Percentiles rank a stretch among this genome's conserved stretches.
phyloP scores from a whole-genome alignment of 148 eudicot genomes.

The Hydrangea macrophylla region DNA sequence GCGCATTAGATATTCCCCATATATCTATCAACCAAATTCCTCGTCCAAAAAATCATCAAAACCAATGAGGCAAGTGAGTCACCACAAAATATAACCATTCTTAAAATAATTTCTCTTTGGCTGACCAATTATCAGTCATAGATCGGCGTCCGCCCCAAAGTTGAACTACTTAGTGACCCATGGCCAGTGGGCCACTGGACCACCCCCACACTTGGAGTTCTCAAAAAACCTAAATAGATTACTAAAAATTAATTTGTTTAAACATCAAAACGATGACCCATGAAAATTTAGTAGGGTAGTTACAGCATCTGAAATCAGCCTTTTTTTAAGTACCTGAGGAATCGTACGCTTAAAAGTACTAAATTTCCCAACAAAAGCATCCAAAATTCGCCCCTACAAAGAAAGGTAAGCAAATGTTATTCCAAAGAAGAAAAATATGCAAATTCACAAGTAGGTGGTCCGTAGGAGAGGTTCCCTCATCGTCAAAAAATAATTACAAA shows the following conservation, averaged over 20 bases:
- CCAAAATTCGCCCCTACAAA: slow-evolving; percentile 82
- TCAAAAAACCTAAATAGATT: not conserved
- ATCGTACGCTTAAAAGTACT: slow-evolving; percentile 83
- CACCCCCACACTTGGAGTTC: too few relatives aligned
- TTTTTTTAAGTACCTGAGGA: slow-evolving; percentile 72
- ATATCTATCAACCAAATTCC: not conserved
- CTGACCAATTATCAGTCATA: too few relatives aligned
- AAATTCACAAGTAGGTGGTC: slow-evolving; percentile 1
- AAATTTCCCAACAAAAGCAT: slow-evolving; percentile 97
- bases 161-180: too few relatives aligned
- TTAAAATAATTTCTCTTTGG: too few relatives aligned
- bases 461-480: too few relatives aligned
- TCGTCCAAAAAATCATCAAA: slow-evolving; percentile 3
- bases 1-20: not conserved
- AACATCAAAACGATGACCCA: not conserved
- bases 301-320: slow-evolving; percentile 5
- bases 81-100: not conserved
- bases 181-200: too few relatives aligned
- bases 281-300: not conserved
- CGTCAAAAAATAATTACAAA: too few relatives aligned
- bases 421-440: slow-evolving; percentile 4
- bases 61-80: not conserved
- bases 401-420: slow-evolving; percentile 11
- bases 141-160: too few relatives aligned
- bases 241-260: not conserved